Evolutionary conservation across 768 basidiomycete species (phyloP).

Genomic region (Chalciporus pseudorubinellus): DNA sequence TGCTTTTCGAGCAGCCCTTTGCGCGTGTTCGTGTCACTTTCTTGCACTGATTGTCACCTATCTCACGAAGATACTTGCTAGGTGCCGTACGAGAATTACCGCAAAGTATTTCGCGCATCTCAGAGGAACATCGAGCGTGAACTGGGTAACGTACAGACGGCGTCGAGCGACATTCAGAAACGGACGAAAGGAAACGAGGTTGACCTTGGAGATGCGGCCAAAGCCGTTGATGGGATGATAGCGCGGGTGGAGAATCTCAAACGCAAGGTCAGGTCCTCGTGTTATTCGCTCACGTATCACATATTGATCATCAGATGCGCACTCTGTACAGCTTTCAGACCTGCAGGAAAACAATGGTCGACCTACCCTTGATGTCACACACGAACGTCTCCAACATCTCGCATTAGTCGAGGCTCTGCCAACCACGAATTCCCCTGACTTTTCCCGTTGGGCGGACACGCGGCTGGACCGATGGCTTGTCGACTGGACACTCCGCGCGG

Average conservation of each 20-base stretch:
- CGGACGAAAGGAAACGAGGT: slow-evolving; percentile 38
- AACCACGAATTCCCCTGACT: slow-evolving; percentile 51
- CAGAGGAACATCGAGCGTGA: slow-evolving; percentile 84
- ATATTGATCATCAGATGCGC: slow-evolving; percentile 15
- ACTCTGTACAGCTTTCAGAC: slow-evolving; percentile 43
- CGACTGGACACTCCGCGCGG: slow-evolving; percentile 85
- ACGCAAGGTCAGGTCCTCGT: slow-evolving; percentile 64
- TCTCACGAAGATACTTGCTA: slow-evolving; percentile 32
- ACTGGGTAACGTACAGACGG: slow-evolving; percentile 54
- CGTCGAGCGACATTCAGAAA: slow-evolving; percentile 58
- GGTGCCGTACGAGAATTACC: slow-evolving; percentile 90
- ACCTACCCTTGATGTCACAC: slow-evolving; percentile 70
- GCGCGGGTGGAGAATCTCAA: slow-evolving; percentile 75
- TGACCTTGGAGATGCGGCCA: slow-evolving; percentile 51
- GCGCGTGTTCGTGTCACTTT: slow-evolving; percentile 49
- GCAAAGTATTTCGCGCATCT: slow-evolving; percentile 80
- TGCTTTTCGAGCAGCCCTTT: slow-evolving; percentile 86
- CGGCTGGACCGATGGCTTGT: slow-evolving; percentile 87
- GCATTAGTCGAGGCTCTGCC: slow-evolving; percentile 57
- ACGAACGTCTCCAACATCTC: slow-evolving; percentile 73
- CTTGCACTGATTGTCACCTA: neutral
- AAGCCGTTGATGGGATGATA: slow-evolving; percentile 74
- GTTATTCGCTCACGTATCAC: slow-evolving; percentile 5
- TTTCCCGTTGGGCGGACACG: slow-evolving; percentile 73
- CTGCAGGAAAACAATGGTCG: slow-evolving; percentile 44